Percentiles rank a stretch among this genome's conserved stretches.
These are phyloP conservation scores for Lumnitzera littorea DNA, from an alignment of 345 rosid genomes.

Conservation along the genomic window DNA sequence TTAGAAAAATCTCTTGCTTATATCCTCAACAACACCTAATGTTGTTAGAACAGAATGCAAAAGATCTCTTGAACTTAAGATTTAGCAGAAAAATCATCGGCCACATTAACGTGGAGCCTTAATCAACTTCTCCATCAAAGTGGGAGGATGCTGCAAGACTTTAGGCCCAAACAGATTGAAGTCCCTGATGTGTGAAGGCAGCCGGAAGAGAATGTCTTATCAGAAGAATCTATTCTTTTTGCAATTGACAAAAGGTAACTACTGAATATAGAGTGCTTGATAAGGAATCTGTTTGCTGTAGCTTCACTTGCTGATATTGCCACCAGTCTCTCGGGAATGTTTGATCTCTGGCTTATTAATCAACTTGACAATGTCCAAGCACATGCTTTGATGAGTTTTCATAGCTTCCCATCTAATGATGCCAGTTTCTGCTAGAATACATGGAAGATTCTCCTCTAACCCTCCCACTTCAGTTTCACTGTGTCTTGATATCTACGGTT, in stretches of 20 bases:
- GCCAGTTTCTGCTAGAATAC: constrained; percentile 34
- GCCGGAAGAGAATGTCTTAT: constrained; percentile 59
- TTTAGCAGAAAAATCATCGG: constrained; percentile 16
- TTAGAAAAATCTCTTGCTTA: too few relatives aligned
- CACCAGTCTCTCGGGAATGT: constrained; percentile 45
- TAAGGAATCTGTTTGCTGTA: constrained; percentile 56
- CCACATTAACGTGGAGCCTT: constrained; percentile 21
- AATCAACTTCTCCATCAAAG: constrained; percentile 57
- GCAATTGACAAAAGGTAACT: constrained; percentile 58
- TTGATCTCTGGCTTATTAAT: constrained; percentile 40
- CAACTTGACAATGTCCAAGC: constrained; percentile 52
- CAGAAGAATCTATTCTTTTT: constrained; percentile 46
- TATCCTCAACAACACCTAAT: constrained; percentile 75
- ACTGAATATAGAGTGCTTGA: constrained; percentile 59
- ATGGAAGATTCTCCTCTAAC: constrained; percentile 26
- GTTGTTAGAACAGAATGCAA: constrained; percentile 62
- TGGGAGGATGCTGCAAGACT: constrained; percentile 69
- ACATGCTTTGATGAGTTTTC: constrained; percentile 50
- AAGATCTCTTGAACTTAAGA: constrained; percentile 19
- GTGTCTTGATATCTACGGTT: constrained; percentile 44
- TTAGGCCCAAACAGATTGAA: constrained; percentile 73
- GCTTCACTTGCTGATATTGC: constrained; percentile 76
- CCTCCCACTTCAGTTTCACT: constrained; percentile 31
- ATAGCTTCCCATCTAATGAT: constrained; percentile 38
- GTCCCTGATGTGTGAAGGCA: constrained; percentile 71